Base-by-base conservation (phyloP, 352 stramenopile species). In the Phytophthora pseudosyringae region DNA sequence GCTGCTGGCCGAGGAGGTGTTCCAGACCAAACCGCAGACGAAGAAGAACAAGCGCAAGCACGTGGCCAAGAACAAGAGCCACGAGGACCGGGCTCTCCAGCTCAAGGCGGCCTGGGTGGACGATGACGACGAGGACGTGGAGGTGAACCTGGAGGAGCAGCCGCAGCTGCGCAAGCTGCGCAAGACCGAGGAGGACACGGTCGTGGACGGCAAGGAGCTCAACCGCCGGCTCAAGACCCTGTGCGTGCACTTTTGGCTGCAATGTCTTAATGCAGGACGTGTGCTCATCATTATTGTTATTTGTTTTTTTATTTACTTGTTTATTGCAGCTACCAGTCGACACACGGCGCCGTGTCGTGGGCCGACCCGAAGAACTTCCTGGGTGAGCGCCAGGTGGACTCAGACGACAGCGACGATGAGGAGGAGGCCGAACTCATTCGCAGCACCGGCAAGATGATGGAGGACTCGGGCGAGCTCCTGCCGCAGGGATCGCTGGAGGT, bases 81-180 rank as follows among this genome's bases (percentile, higher is more conserved):
- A 55, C 5, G 50, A 60, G 13, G 31, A 40, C 3, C 59, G 54
- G 10, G 7, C 49, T 13, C 49, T 41, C 1, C 68, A 71, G 25
- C 50, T 86, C 10, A 75, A 88, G 41, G 71, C 83, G 0, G 90
- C 86, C 15, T 97, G 90, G 90, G 77, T 93, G 41, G 90, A 97
- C 71, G 89, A 97, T 7, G 90, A 97, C 53, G 90, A 97, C 57
- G 78, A 76, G 6, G 62, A 82, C 15, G 72, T 96, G 15, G 58
- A 88, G 33, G 81, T 97, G 45, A 88, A 83, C 56, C 67, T 97
- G 8, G 75, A 85, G 35, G 72, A 88, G 28, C 71, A 90, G 53
- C 73, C 67, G 26, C 89, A 86, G 11, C 71, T 94, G 59, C 86
- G 86, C 48, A 97, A 97, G 64, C 76, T 96, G 31, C 87, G 86